A percentile compares a stretch with the other conserved stretches of the same genome.
phyloP scores from a whole-genome alignment of 495 filamentous ascomycete species.

The Xanthoparmelia taractica region DNA sequence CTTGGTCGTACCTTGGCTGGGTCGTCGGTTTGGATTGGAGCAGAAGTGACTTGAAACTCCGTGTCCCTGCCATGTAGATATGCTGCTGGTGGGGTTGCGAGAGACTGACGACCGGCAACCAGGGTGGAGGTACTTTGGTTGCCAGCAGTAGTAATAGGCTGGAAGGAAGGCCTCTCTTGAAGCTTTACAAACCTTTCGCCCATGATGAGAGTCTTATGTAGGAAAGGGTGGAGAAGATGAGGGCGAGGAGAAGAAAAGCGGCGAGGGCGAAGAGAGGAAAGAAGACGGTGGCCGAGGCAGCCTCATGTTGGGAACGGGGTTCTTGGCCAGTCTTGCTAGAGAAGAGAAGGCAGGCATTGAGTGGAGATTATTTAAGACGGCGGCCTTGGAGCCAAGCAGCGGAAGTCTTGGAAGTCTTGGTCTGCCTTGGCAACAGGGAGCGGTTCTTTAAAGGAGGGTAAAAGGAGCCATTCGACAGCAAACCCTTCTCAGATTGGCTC shows the following conservation, averaged over 20 bases:
- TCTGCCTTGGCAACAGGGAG: neutral
- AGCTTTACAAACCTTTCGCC: neutral
- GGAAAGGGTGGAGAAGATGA: neutral
- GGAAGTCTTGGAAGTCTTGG: constrained; percentile 6
- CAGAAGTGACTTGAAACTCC: neutral
- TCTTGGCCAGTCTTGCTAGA: neutral
- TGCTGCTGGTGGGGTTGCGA: neutral
- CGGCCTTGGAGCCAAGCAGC: constrained; percentile 5
- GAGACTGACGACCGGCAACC: neutral
- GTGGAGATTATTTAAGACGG: neutral
- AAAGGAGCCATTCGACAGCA: neutral
- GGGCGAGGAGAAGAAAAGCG: neutral
- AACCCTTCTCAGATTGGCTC: neutral
- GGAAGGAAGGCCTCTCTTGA: neutral
- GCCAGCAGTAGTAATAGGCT: neutral
- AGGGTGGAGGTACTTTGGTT: neutral
- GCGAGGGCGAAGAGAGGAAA: neutral
- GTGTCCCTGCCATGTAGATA: neutral
- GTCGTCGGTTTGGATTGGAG: neutral
- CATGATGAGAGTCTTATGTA: neutral
- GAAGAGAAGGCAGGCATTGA: constrained; percentile 1
- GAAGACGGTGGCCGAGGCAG: neutral
- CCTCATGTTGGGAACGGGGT: neutral
- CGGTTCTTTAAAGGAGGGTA: neutral
- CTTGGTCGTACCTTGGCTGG: neutral